Percentiles rank a stretch among this genome's conserved stretches.
Evolutionary conservation across 495 filamentous ascomycete genomes (phyloP).

Genomic region (Talaromyces trachyspermus): DNA sequence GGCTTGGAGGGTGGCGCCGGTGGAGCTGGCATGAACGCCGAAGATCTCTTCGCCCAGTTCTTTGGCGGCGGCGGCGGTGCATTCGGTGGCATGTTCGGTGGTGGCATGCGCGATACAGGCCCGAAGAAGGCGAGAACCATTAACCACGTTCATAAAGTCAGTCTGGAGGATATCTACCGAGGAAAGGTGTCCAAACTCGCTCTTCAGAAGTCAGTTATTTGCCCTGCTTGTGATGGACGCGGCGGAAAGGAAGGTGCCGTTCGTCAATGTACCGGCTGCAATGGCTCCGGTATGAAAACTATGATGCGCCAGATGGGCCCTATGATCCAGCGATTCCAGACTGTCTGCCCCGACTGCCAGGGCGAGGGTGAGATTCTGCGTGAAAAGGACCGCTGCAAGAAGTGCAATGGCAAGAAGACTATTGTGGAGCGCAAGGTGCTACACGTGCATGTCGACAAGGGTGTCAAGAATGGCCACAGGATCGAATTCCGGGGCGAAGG

Average conservation of each 20-base stretch:
- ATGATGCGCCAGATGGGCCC: conserved; percentile 99
- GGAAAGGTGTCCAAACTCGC: conserved; percentile 97
- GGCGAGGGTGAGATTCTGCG: conserved; percentile 94
- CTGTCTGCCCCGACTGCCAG: conserved; percentile 95
- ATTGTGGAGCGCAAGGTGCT: conserved; percentile 94
- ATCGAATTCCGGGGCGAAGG: conserved; percentile 94
- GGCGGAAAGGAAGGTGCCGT: conserved; percentile 97
- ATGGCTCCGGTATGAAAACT: conserved; percentile 94
- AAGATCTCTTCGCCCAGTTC: conserved; percentile 96
- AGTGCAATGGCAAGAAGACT: conserved; percentile 94
- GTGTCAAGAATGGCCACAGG: conserved; percentile 88
- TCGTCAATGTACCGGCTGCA: conserved; percentile 81
- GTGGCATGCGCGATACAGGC: conserved; percentile 73
- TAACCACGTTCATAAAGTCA: conserved; percentile 95
- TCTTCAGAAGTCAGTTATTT: conserved; percentile 95
- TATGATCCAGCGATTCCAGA: conserved; percentile 99
- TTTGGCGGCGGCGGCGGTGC: conserved; percentile 84
- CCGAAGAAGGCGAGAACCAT: conserved; percentile 94
- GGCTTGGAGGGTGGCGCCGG: conserved; percentile 83
- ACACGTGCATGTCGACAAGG: conserved; percentile 94
- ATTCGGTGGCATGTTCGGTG: conserved; percentile 78
- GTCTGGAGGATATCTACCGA: conserved; percentile 94
- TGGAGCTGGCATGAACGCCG: conserved; percentile 85
- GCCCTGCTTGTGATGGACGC: conserved; percentile 86
- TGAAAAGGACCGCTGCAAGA: conserved; percentile 94